Conservation (phyloP, 1,284 basidiomycete species). For the Trametes versicolor region DNA sequence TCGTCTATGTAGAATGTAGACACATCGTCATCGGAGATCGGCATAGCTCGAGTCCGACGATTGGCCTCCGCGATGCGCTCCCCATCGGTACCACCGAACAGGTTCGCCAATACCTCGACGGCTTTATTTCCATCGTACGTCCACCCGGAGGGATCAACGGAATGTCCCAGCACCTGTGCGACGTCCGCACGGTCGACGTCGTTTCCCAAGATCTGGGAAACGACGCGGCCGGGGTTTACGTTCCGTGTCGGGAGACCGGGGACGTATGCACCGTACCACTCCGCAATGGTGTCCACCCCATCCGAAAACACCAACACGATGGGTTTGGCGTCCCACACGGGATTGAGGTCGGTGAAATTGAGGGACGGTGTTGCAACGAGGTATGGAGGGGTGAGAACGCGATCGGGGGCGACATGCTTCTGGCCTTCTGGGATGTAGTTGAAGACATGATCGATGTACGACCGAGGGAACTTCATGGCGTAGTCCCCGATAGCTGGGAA, state of each 20-base stretch:
- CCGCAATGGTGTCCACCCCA: slow-evolving; percentile 5
- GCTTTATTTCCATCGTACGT: not conserved
- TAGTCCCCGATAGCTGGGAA: slow-evolving; percentile 11
- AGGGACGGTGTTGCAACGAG: slow-evolving; percentile 19
- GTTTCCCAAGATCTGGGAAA: slow-evolving; percentile 2
- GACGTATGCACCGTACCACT: not conserved
- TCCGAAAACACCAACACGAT: slow-evolving; percentile 25
- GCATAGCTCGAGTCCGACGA: not conserved
- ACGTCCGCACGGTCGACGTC: not conserved
- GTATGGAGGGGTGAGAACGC: slow-evolving; percentile 23
- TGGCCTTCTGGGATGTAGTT: slow-evolving; percentile 7
- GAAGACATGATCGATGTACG: slow-evolving; percentile 19
- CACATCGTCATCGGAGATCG: not conserved
- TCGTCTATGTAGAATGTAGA: slow-evolving; percentile 11
- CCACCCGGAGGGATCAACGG: not conserved
- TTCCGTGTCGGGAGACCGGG: not conserved
- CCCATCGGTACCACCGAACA: slow-evolving; percentile 4
- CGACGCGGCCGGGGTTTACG: not conserved
- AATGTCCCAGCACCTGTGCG: not conserved
- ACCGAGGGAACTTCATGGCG: not conserved
- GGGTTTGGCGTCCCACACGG: slow-evolving; percentile 16
- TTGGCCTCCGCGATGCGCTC: not conserved
- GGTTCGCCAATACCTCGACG: slow-evolving; percentile 4
- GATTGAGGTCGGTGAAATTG: slow-evolving; percentile 20
- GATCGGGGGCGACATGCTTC: not conserved